Conservation (phyloP, 225 moss, liverwort and hornwort genomes). For the Bryoerythrophyllum caledonicum region DNA sequence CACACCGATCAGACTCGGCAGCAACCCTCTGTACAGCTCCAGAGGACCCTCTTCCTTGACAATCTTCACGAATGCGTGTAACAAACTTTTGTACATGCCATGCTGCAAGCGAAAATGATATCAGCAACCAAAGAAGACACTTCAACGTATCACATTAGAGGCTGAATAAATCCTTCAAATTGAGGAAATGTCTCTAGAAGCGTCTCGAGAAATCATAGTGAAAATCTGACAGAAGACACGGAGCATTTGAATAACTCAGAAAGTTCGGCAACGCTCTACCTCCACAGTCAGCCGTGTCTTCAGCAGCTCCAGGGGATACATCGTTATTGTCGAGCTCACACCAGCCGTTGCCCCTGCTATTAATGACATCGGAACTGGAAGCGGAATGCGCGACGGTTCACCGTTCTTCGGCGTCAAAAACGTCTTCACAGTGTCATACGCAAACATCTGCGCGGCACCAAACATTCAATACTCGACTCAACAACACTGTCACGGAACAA, state of each 20-base stretch:
- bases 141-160: neutral
- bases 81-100: constrained; percentile 67
- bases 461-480: constrained; percentile 4
- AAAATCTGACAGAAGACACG: neutral
- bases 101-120: constrained; percentile 44
- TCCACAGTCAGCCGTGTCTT: constrained; percentile 82
- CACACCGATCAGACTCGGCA: constrained; percentile 77
- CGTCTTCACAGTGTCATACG: constrained; percentile 70
- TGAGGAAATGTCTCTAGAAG: neutral
- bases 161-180: neutral
- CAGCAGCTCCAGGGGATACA: constrained; percentile 77
- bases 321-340: constrained; percentile 67
- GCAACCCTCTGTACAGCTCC: constrained; percentile 79
- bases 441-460: constrained; percentile 57
- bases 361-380: constrained; percentile 63
- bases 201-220: neutral
- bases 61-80: constrained; percentile 67
- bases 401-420: constrained; percentile 56
- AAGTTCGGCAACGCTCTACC: constrained; percentile 23
- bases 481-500: constrained; percentile 4
- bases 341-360: constrained; percentile 83
- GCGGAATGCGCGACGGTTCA: constrained; percentile 48
- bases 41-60: constrained; percentile 74
- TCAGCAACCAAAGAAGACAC: neutral
- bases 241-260: neutral